Base-by-base conservation (phyloP, 495 filamentous ascomycete genomes). In the Cercophora scortea region DNA sequence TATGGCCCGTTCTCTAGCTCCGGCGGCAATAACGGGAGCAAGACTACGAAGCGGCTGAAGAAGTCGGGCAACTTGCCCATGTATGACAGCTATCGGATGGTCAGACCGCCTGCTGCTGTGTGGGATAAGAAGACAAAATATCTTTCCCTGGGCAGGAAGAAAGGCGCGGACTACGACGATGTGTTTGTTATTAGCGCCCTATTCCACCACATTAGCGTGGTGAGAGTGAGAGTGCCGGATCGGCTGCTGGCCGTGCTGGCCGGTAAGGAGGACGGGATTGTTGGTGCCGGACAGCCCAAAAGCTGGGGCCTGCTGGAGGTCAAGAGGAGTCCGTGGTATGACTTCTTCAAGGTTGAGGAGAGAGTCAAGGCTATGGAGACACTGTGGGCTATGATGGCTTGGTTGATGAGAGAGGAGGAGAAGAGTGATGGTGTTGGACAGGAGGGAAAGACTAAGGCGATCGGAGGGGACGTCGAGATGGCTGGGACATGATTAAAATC, bases 111-210 rank as follows among this genome's bases (percentile, higher is more conserved):
- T 0, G 65, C 77, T 1, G 70, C 78, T 47, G 75, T 74, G 33
- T 96, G 90, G 90, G 90, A 96, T 68, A 82, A 80, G 58, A 85
- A 85, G 57, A 79, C 85, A 55, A 73, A 70, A 46, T 95, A 95
- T 66, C 61, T 71, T 57, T 79, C 84, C 38, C 84, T 95, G 61
- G 90, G 90, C 4, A 83, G 80, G 67, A 67, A 68, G 4, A 43
- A 39, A 8, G 69, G 68, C 9, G 61, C 48, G 3, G 65, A 58
- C 19, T 76, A 71, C 56, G 74, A 80, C 56, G 75, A 96, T 77
- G 79, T 95, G 39, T 96, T 89, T 68, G 79, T 96, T 60, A 60
- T 95, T 45, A 90, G 86, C 44, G 80, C 83, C 4, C 71, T 96
- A 47, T 89, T 90, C 65, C 89, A 94, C 64, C 90, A 96, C 54